Evolutionary conservation across 169 alveolate genomes (phyloP).

Genomic region (Plasmodium ovale): DNA sequence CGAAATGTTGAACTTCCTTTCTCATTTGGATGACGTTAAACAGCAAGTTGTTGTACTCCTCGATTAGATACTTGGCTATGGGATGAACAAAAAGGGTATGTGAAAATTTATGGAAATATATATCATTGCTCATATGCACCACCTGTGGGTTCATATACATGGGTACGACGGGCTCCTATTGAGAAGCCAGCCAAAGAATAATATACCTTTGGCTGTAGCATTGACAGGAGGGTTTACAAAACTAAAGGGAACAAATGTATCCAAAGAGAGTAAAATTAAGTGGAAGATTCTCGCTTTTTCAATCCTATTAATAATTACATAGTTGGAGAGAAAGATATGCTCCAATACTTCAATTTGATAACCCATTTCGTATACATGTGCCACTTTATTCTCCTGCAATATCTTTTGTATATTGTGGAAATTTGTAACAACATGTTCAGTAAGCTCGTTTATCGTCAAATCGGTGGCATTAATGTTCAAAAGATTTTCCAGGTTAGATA

Average conservation of each 20-base stretch:
- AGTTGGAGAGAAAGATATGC: constrained; percentile 22
- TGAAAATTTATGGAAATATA: background rate
- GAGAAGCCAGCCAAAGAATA: background rate
- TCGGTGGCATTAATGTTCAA: constrained; percentile 6
- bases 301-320: constrained; percentile 5
- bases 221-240: constrained; percentile 27
- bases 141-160: background rate
- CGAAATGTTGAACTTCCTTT: constrained; percentile 16
- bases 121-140: no score
- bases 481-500: constrained; percentile 18
- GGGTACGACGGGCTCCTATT: background rate
- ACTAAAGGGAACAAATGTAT: constrained; percentile 2
- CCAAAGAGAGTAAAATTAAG: constrained; percentile 4
- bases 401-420: constrained; percentile 21
- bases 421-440: background rate
- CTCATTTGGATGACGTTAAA: constrained; percentile 19
- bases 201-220: constrained; percentile 25
- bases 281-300: constrained; percentile 3
- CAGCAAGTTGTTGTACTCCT: constrained; percentile 51
- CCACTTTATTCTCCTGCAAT: constrained; percentile 10
- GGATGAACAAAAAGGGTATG: background rate
- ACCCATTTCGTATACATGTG: constrained; percentile 14
- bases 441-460: constrained; percentile 2
- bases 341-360: constrained; percentile 7
- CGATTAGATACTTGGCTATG: constrained; percentile 32